A percentile compares a stretch with the other conserved stretches of the same genome.
Conservation (phyloP, 1,284 basidiomycete genomes). For the Ceratobasidium theobromae region DNA sequence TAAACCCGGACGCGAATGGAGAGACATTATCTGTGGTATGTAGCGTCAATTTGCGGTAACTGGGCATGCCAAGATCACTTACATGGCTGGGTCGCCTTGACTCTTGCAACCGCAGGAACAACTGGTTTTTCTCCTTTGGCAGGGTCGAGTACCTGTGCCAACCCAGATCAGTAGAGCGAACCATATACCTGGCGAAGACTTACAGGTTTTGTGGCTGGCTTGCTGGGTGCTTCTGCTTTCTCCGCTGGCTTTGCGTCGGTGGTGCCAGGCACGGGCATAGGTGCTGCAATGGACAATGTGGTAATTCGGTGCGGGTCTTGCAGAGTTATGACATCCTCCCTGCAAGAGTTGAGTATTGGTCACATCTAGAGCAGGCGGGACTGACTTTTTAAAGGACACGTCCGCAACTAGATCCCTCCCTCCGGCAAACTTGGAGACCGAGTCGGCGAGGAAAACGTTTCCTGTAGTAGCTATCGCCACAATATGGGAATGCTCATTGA, state of each 20-base stretch:
- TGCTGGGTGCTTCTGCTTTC: slow-evolving; percentile 1
- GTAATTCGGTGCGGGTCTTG: slow-evolving; percentile 75
- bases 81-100: slow-evolving; percentile 64
- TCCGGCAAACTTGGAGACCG: slow-evolving; percentile 71
- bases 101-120: slow-evolving; percentile 39
- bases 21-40: slow-evolving; percentile 78
- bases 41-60: not conserved
- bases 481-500: slow-evolving; percentile 88
- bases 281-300: slow-evolving; percentile 40
- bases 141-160: not conserved
- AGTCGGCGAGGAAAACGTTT: slow-evolving; percentile 88
- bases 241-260: no score
- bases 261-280: slow-evolving; percentile 40
- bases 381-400: slow-evolving; percentile 79
- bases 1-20: slow-evolving; percentile 85
- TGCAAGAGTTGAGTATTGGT: slow-evolving; percentile 40
- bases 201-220: slow-evolving; percentile 1
- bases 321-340: slow-evolving; percentile 88
- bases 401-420: slow-evolving; percentile 86
- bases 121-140: slow-evolving; percentile 38
- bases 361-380: not conserved
- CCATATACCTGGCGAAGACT: not conserved
- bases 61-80: slow-evolving; percentile 40
- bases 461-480: slow-evolving; percentile 88
- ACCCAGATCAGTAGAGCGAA: not conserved